Base-by-base conservation (phyloP, 176 grass and related monocot species). In the Oryza meridionalis region DNA sequence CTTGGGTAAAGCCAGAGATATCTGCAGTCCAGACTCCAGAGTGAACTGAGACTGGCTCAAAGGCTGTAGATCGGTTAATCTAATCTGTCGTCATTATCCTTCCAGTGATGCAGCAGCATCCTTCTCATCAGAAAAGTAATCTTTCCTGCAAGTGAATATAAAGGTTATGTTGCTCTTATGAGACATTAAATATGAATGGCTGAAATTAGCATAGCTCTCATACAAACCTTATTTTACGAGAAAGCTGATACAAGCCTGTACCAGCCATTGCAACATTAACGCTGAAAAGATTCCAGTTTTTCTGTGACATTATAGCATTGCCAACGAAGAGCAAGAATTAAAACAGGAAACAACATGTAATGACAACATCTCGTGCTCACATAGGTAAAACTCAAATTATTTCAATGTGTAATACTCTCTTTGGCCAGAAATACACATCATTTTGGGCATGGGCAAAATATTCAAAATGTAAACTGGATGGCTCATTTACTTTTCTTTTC, bases 211-310 rank as follows among this genome's bases (percentile, higher is more conserved):
- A 33, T 75, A 65, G 82, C 14, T 75, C 69, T 10, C n/a, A n/a
- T 84, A 35, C 89, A 70, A 82, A 94, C 92, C 85, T 84, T 90
- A 94, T 84, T 77, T 97, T 97, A n/a, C 92, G 88, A 21, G 89
- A 84, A 79, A 97, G 92, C 69, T 97, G 94, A 84, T 94, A 97
- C 65, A 94, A 64, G 63, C 89, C 90, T 58, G 94, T 94, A 43
- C 90, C 82, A 1, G 94, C 90, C 92, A 94, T 92, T 61, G 90
- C 94, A 81, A 97, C 77, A 5, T 88, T 97, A 46, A 94, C 92
- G 31, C 90, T 87, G 11, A 92, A 88, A 59, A 97, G 92, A 24
- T 97, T 97, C 90, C 88, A 94, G 40, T 97, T 94, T 92, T 86
- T 94, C 94, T 92, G 91, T 47, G 82, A 88, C 33, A 77, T 58